A percentile compares a stretch with the other conserved stretches of the same genome.
phyloP scores from a whole-genome alignment of 495 filamentous ascomycete species.

The Tuber aestivum region DNA sequence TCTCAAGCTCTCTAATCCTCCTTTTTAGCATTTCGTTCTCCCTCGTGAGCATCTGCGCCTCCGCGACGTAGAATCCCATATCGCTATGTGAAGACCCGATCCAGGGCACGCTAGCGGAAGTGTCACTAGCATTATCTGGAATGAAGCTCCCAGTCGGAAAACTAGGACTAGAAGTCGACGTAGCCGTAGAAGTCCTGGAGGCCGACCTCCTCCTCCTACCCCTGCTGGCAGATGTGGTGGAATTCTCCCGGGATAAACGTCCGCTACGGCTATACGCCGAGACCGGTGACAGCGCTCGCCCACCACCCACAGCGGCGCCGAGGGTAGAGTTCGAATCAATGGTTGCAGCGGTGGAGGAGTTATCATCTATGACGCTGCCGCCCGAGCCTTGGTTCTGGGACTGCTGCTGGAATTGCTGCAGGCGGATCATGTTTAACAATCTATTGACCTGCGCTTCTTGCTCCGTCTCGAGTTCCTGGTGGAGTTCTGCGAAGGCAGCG shows the following conservation, averaged over 20 bases:
- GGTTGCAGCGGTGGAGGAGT: constrained; percentile 50
- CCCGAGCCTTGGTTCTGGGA: constrained; percentile 44
- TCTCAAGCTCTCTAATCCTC: constrained; percentile 77
- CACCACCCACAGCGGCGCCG: constrained; percentile 45
- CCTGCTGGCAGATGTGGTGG: constrained; percentile 9
- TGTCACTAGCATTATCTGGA: constrained; percentile 30
- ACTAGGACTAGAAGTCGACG: constrained; percentile 53
- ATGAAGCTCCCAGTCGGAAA: constrained; percentile 38
- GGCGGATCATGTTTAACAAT: constrained; percentile 79
- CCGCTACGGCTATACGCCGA: constrained; percentile 41
- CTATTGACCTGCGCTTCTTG: constrained; percentile 96
- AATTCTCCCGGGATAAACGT: constrained; percentile 34
- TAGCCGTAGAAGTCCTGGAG: constrained; percentile 54
- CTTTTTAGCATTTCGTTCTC: constrained; percentile 92
- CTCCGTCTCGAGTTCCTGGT: constrained; percentile 91
- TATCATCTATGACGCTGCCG: constrained; percentile 50
- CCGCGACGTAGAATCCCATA: constrained; percentile 82
- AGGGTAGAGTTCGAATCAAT: constrained; percentile 64
- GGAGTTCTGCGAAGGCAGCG: constrained; percentile 86
- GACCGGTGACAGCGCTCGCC: constrained; percentile 51
- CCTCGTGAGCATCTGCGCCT: constrained; percentile 74
- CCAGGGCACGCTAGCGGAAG: constrained; percentile 48
- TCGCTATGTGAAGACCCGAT: constrained; percentile 57
- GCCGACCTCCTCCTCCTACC: constrained; percentile 26
- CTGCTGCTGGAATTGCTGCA: constrained; percentile 76